Percentiles rank a stretch among this genome's conserved stretches.
Conservation (phyloP, 2,329 filamentous ascomycete species). For the Botrytis squamosa region DNA sequence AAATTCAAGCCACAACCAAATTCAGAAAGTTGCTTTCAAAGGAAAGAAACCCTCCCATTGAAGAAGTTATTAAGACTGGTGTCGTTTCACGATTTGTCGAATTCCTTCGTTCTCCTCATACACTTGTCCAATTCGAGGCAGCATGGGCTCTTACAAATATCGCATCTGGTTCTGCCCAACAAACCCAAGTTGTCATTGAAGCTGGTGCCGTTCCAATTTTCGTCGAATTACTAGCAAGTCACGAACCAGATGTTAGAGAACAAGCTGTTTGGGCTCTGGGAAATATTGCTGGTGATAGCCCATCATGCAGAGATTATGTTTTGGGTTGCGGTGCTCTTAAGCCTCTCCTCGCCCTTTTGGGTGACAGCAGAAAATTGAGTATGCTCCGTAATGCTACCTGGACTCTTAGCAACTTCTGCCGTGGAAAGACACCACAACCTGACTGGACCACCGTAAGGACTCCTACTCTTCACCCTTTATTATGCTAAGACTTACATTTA, state of each 20-base stretch:
- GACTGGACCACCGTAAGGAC: slow-evolving; percentile 87
- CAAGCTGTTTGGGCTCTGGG: slow-evolving; percentile 98
- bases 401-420: slow-evolving; percentile 99
- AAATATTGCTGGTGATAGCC: slow-evolving; percentile 98
- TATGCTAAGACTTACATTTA: slow-evolving; percentile 35
- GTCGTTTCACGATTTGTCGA: slow-evolving; percentile 97
- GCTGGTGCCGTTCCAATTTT: slow-evolving; percentile 98
- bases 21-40: slow-evolving; percentile 98
- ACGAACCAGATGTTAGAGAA: slow-evolving; percentile 95
- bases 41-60: slow-evolving; percentile 97
- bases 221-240: slow-evolving; percentile 91
- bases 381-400: slow-evolving; percentile 99
- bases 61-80: slow-evolving; percentile 98
- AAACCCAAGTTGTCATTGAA: slow-evolving; percentile 98
- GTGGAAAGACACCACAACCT: slow-evolving; percentile 97
- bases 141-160: slow-evolving; percentile 99
- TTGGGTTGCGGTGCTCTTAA: slow-evolving; percentile 86
- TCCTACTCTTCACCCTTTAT: slow-evolving; percentile 11
- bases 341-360: slow-evolving; percentile 83
- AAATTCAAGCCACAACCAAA: slow-evolving; percentile 96
- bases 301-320: slow-evolving; percentile 95
- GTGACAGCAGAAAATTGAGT: slow-evolving; percentile 97
- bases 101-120: slow-evolving; percentile 96
- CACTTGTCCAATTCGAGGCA: slow-evolving; percentile 97
- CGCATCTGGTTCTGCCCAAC: slow-evolving; percentile 91